Percentiles rank a stretch among this genome's conserved stretches.
phyloP scores from a whole-genome alignment of 345 rosid species.

The Clarkia xantiana region DNA sequence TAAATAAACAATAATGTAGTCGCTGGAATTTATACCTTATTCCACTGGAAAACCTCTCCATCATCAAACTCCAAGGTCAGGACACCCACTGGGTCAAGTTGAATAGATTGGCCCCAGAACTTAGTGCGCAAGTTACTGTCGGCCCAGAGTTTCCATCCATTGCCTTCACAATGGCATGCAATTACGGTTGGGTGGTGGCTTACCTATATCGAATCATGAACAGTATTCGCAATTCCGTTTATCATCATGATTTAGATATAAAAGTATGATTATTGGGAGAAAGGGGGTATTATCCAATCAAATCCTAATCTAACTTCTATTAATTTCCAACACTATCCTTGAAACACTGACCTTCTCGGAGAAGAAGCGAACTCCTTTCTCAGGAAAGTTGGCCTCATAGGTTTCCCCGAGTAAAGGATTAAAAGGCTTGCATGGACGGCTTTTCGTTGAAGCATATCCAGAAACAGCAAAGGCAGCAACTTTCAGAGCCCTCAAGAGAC shows the following conservation, averaged over 20 bases:
- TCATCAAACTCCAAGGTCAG: constrained; percentile 85
- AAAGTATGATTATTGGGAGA: too few species aligned
- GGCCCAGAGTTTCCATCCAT: constrained; percentile 97
- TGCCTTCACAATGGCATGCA: constrained; percentile 96
- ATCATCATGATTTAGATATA: too few species aligned
- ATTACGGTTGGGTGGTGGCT: constrained; percentile 96
- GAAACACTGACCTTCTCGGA: constrained; percentile 70
- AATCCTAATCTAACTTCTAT: neutral
- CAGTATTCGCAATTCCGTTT: too few species aligned
- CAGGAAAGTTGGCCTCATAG: constrained; percentile 89
- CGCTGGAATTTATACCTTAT: constrained; percentile 45
- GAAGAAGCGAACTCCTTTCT: constrained; percentile 81
- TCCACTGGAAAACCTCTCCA: constrained; percentile 93
- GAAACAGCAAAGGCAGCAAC: constrained; percentile 98
- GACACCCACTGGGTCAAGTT: constrained; percentile 89
- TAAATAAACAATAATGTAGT: neutral
- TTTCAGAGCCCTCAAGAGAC: constrained; percentile 53
- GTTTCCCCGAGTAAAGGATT: constrained; percentile 97
- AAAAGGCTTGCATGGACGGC: constrained; percentile 96
- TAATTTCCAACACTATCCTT: neutral
- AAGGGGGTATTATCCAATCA: too few species aligned
- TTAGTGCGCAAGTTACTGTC: constrained; percentile 84
- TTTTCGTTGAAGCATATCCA: constrained; percentile 90
- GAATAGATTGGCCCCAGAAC: constrained; percentile 98
- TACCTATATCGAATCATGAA: constrained; percentile 35